phyloP scores from a whole-genome alignment of 768 basidiomycete species.

The Macrolepiota albuminosa region DNA sequence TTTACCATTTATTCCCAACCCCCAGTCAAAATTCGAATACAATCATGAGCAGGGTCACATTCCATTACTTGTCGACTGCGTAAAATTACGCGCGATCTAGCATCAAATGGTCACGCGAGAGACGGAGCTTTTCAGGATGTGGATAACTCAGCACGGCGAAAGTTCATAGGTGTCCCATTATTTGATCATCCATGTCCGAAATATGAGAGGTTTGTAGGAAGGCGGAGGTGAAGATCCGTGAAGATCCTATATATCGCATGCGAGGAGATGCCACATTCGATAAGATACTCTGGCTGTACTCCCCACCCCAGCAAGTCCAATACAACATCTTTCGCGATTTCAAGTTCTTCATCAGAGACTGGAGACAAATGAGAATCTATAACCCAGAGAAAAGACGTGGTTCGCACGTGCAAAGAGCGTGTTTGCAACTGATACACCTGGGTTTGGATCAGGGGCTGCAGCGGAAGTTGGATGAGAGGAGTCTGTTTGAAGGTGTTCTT shows the following conservation, averaged over 20 bases:
- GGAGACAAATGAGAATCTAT: not conserved
- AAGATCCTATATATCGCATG: constrained; percentile 35
- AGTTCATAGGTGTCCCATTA: not conserved
- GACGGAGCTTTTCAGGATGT: not conserved
- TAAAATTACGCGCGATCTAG: not conserved
- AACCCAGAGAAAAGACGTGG: not conserved
- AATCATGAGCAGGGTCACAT: not conserved
- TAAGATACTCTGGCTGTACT: constrained; percentile 43
- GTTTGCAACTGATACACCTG: not conserved
- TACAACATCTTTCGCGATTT: constrained; percentile 41
- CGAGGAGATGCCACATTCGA: constrained; percentile 38
- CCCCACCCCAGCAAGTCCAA: constrained; percentile 55
- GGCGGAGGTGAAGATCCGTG: constrained; percentile 32
- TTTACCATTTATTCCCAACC: not conserved
- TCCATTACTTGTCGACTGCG: not conserved
- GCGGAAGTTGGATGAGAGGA: not conserved
- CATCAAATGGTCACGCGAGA: not conserved
- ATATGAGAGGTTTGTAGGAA: constrained; percentile 23
- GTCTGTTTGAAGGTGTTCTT: not conserved
- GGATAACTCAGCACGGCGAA: not conserved
- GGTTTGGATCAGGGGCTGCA: not conserved
- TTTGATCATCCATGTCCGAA: not conserved
- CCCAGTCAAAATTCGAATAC: not conserved
- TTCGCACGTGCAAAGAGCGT: constrained; percentile 3
- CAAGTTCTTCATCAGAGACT: constrained; percentile 40